Evolutionary conservation across 345 rosid genomes (phyloP).

Genomic region (Bruguiera gymnorhiza): DNA sequence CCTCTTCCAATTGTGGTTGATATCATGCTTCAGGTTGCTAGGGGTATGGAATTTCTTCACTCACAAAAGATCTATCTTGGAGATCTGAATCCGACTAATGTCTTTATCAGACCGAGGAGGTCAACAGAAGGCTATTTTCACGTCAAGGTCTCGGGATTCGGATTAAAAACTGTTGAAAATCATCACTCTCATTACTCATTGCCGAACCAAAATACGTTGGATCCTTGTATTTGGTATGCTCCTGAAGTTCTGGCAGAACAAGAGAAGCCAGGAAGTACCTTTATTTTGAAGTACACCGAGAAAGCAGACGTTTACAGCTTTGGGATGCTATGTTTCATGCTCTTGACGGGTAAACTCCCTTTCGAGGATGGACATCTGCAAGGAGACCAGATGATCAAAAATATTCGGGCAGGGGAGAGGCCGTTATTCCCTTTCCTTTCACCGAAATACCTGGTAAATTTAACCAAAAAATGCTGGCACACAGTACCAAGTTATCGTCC

Average conservation of each 20-base stretch:
- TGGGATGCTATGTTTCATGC: constrained; percentile 81
- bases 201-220: constrained; percentile 26
- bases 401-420: constrained; percentile 74
- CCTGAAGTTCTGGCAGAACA: constrained; percentile 74
- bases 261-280: constrained; percentile 34
- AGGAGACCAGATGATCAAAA: constrained; percentile 67
- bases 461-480: constrained; percentile 87
- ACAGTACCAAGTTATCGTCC: constrained; percentile 64
- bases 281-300: constrained; percentile 44
- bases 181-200: constrained; percentile 29
- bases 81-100: constrained; percentile 60
- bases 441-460: constrained; percentile 66
- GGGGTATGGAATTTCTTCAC: constrained; percentile 94
- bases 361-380: constrained; percentile 93
- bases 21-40: constrained; percentile 79
- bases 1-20: constrained; percentile 68
- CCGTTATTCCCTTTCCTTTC: constrained; percentile 76
- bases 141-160: constrained; percentile 71
- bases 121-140: constrained; percentile 65
- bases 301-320: constrained; percentile 96
- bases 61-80: constrained; percentile 60
- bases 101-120: constrained; percentile 64
- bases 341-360: constrained; percentile 79
- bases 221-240: constrained; percentile 71
- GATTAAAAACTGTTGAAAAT: constrained; percentile 37